Evolutionary conservation across 106 monocot species (phyloP), one percentile per base, ranked within the genome.

Genomic region (Platanthera guangdongensis): DNA sequence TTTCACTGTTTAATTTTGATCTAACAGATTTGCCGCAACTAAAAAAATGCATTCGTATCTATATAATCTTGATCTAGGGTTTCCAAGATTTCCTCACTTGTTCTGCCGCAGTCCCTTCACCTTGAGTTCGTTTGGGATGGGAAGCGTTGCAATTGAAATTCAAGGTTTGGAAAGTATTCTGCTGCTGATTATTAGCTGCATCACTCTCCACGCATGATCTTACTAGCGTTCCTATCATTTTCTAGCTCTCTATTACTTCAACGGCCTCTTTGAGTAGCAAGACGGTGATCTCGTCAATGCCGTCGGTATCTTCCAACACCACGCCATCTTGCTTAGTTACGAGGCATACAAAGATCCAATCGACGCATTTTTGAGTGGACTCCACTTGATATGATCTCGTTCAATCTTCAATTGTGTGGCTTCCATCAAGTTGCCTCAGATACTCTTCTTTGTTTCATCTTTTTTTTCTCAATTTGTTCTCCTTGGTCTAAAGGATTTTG

Each of bases 181-280:
- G 6, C 21, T 60, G n/a, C 21, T 5, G n/a, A 21, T 18, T 60
- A 18, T 60, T 22, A 60, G 19, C 21, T 60, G 19, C n/a, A 60
- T 60, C 59, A 19, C 59, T 0, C 11, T 18, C 21, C 59, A 1
- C 21, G 59, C 57, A 60, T 60, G 9, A 60, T 60, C 19, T 4
- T 1, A 19, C 11, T 21, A 60, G 6, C 21, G 18, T 18, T 21
- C 18, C 9, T n/a, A 19, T 21, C 2, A 19, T 21, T 9, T 60
- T 60, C 59, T 60, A 59, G n/a, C 4, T 60, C 6, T 18, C 8
- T 14, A 60, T 60, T 60, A 19, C 19, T 7, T 19, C 0, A 60
- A 19, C 59, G 30, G 32, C 39, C 67, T 67, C 67, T 67, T 39
- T 39, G 39, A 67, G 67, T 67, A 67, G 67, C 67, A 30, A 67